Conservation (phyloP, 805 yeast species). For the Starmerella asiatica region DNA sequence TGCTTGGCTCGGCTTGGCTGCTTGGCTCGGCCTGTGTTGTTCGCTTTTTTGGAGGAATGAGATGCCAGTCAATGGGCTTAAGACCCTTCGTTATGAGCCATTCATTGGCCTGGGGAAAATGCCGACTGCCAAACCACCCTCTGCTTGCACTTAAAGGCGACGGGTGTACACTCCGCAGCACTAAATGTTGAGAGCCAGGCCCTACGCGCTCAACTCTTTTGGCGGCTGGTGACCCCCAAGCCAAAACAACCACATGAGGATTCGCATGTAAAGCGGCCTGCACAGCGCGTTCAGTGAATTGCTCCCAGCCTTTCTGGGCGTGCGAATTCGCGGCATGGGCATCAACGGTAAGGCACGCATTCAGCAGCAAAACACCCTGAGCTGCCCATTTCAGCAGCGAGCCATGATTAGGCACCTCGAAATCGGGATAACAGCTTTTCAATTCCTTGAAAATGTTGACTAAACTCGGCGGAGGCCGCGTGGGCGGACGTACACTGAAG, state of each 20-base stretch:
- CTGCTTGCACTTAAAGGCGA: conserved; percentile 84
- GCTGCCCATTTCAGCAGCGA: conserved; percentile 72
- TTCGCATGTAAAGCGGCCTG: conserved; percentile 32
- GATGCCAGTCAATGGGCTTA: conserved; percentile 55
- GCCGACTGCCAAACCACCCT: conserved; percentile 68
- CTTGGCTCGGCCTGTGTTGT: neutral
- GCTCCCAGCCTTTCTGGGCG: conserved; percentile 83
- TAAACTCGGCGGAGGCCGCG: conserved; percentile 77
- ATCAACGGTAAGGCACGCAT: conserved; percentile 78
- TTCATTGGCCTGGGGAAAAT: conserved; percentile 60
- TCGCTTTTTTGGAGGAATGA: conserved; percentile 18
- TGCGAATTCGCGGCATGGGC: conserved; percentile 93
- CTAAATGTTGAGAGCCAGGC: conserved; percentile 28
- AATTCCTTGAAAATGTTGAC: conserved; percentile 75
- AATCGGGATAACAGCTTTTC: conserved; percentile 52
- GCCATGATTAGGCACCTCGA: conserved; percentile 50
- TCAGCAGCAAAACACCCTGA: conserved; percentile 75
- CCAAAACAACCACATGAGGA: conserved; percentile 47
- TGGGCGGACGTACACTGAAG: conserved; percentile 75
- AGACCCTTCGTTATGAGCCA: conserved; percentile 48
- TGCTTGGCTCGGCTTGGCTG: neutral
- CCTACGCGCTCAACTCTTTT: conserved; percentile 38
- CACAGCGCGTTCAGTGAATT: conserved; percentile 64
- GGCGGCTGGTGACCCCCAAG: conserved; percentile 72
- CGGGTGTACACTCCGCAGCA: conserved; percentile 77